These are phyloP conservation scores for Linderniella brevidens DNA, from an alignment of 257 asterid genomes.

Conservation along the genomic window DNA sequence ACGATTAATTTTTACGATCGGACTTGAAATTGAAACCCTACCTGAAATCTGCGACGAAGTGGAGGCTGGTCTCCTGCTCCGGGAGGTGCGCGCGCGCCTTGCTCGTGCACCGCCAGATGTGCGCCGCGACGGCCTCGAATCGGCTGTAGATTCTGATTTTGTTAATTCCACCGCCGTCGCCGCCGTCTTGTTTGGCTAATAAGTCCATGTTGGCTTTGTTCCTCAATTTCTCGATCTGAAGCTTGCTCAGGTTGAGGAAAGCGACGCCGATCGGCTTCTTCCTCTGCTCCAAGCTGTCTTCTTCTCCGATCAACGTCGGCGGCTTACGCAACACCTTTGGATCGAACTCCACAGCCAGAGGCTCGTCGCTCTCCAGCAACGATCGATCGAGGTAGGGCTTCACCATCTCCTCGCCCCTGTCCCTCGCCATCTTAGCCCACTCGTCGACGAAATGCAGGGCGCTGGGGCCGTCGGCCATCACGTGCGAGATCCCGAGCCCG, in stretches of 20 bases:
- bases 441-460: conserved; percentile 29
- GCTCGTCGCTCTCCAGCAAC: conserved; percentile 10
- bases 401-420: neutral
- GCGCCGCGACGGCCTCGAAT: conserved; percentile 62
- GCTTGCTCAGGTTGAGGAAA: conserved; percentile 16
- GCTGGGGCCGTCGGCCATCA: conserved; percentile 39
- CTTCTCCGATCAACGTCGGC: conserved; percentile 22
- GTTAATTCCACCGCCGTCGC: conserved; percentile 12
- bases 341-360: conserved; percentile 11
- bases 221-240: conserved; percentile 28
- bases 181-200: neutral
- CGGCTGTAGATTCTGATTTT: conserved; percentile 26
- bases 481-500: conserved; percentile 33
- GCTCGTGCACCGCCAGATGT: conserved; percentile 66
- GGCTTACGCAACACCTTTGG: conserved; percentile 32
- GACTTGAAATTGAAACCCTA: too few species aligned
- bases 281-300: conserved; percentile 23
- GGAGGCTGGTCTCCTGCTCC: conserved; percentile 44
- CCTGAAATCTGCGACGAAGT: conserved; percentile 41
- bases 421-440: conserved; percentile 29
- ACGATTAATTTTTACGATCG: too few species aligned
- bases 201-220: conserved; percentile 20
- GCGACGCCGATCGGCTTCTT: conserved; percentile 25
- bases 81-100: conserved; percentile 36
- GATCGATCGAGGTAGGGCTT: too few species aligned